Evolutionary conservation across 176 grass and related monocot genomes (phyloP).

Genomic region (Alopecurus myosuroides): DNA sequence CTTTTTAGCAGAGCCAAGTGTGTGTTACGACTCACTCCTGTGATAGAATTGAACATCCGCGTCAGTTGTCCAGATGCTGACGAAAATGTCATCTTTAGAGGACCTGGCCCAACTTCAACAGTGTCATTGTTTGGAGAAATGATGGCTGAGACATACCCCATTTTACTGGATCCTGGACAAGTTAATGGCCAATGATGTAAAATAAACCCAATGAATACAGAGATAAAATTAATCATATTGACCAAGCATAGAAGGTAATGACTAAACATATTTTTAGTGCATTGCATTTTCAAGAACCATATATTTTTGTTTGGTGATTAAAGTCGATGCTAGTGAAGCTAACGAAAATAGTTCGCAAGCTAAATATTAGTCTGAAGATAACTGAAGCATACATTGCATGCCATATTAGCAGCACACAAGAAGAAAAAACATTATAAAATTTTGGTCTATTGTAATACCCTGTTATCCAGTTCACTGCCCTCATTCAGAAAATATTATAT

Average conservation of each 20-base stretch:
- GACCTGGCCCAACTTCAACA: conserved; percentile 75
- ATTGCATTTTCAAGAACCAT: not conserved
- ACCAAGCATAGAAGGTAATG: not conserved
- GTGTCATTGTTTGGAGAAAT: conserved; percentile 48
- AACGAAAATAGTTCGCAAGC: not conserved
- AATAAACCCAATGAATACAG: not conserved
- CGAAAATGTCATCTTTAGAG: conserved; percentile 83
- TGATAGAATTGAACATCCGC: conserved; percentile 52
- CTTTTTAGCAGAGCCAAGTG: not conserved
- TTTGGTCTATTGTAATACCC: not conserved
- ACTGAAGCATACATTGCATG: not conserved
- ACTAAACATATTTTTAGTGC: not conserved
- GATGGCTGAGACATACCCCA: conserved; percentile 11
- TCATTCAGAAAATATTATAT: not conserved
- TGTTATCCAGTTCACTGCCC: not conserved
- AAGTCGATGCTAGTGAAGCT: not conserved
- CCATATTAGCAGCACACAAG: not conserved
- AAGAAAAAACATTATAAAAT: not conserved
- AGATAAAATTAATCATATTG: not conserved
- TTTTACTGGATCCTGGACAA: conserved; percentile 26
- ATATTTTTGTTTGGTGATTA: not conserved
- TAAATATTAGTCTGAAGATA: not conserved
- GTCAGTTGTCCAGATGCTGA: conserved; percentile 64
- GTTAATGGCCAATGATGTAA: not conserved
- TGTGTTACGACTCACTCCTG: conserved; percentile 56